Percentiles rank a stretch among this genome's conserved stretches.
Conservation (phyloP, 768 basidiomycete species). For the Podaxis mareebaensis region DNA sequence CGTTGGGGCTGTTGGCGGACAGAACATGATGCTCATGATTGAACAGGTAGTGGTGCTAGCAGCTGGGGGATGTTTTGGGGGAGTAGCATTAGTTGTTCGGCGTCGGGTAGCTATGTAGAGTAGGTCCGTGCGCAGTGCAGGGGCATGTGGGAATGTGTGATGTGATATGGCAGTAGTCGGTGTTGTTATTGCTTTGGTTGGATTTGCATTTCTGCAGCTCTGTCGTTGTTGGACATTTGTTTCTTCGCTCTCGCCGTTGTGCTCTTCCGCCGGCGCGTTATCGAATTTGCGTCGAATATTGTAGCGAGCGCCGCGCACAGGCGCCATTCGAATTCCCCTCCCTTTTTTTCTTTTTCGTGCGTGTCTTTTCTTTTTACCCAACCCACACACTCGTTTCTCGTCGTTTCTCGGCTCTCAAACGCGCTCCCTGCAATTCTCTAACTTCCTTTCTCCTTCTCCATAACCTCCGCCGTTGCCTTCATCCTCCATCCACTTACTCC, state of each 20-base stretch:
- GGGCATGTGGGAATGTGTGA: conserved; percentile 21
- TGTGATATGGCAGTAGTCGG: conserved; percentile 14
- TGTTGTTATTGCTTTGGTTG: conserved; percentile 28
- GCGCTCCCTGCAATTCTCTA: conserved; percentile 52
- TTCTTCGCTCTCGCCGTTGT: conserved; percentile 32
- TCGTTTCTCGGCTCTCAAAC: conserved; percentile 51
- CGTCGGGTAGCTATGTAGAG: neutral
- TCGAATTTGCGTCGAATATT: conserved; percentile 21
- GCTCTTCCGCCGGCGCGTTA: conserved; percentile 28
- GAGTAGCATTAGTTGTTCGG: neutral
- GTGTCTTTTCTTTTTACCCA: conserved; percentile 41
- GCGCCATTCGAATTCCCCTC: conserved; percentile 35
- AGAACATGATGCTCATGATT: neutral
- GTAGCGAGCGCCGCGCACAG: conserved; percentile 27
- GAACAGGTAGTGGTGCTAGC: neutral
- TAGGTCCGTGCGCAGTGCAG: conserved; percentile 28
- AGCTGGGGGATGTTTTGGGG: neutral
- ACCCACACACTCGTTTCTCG: conserved; percentile 48
- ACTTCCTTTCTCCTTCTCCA: conserved; percentile 46
- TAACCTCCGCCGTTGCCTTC: conserved; percentile 48
- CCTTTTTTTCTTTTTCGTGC: conserved; percentile 40
- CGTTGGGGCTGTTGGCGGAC: neutral
- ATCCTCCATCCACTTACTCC: conserved; percentile 42
- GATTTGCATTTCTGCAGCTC: conserved; percentile 23
- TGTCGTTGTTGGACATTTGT: conserved; percentile 25